These are phyloP conservation scores for Acanthamoeba castellanii DNA, from an alignment of 208 protist genomes.

Conservation along the genomic window DNA sequence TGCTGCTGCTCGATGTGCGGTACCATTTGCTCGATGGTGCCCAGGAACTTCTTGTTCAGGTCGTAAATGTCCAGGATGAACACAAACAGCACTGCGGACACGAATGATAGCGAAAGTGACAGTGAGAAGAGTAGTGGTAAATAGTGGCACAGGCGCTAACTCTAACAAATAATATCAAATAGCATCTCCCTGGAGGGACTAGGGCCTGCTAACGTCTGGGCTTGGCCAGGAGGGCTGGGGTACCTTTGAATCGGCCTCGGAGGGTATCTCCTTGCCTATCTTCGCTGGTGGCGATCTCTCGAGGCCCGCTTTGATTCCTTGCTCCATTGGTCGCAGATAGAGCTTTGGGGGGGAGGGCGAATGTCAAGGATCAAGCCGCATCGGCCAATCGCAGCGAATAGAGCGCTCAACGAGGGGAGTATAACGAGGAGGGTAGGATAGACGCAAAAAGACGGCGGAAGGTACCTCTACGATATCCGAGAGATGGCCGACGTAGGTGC, in stretches of 20 bases:
- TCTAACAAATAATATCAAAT: too few species aligned
- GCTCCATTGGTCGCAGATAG: slow-evolving; percentile 14
- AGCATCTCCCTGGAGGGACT: too few species aligned
- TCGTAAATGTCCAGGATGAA: neutral
- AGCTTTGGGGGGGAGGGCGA: neutral
- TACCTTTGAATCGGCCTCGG: slow-evolving; percentile 14
- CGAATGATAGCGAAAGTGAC: neutral
- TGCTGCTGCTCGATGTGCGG: neutral
- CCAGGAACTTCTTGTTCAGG: neutral
- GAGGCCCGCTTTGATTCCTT: neutral
- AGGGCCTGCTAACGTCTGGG: too few species aligned
- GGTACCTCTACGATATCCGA: slow-evolving; percentile 14
- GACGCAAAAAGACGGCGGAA: neutral
- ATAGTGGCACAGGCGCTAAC: too few species aligned
- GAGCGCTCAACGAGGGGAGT: neutral
- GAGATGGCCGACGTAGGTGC: slow-evolving; percentile 1
- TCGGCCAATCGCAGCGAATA: too few species aligned
- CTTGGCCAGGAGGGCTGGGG: neutral
- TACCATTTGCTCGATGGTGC: neutral
- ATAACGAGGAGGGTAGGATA: neutral
- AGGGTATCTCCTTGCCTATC: neutral
- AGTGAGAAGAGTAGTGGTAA: neutral
- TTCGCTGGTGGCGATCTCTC: neutral
- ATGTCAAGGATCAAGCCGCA: too few species aligned
- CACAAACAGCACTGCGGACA: neutral